These are phyloP conservation scores for Colletotrichum echinochloae DNA, from an alignment of 2,329 filamentous ascomycete species.

Conservation along the genomic window DNA sequence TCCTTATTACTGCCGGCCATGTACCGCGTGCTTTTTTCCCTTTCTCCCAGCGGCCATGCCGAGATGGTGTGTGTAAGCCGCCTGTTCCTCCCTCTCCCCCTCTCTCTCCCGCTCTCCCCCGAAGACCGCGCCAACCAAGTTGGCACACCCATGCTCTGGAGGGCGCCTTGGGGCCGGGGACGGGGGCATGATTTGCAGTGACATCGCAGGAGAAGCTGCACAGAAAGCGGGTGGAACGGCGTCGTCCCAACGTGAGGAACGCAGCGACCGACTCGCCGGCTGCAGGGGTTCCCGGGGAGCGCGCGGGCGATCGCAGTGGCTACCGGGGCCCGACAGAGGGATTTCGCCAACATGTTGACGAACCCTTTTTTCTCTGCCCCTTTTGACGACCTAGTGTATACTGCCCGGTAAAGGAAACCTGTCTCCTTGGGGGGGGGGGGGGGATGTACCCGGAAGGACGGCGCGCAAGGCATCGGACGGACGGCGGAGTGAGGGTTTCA, in stretches of 20 bases:
- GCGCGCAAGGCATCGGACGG: constrained; percentile 12
- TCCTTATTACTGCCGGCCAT: constrained; percentile 20
- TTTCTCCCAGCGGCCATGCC: constrained; percentile 18
- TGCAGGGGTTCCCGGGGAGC: constrained; percentile 2
- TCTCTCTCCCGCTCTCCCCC: background rate
- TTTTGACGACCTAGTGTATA: no score
- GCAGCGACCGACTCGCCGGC: constrained; percentile 28
- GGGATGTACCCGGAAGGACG: no score
- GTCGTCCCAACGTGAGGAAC: constrained; percentile 2
- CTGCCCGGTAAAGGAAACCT: no score
- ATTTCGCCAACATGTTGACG: background rate
- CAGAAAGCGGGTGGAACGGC: constrained; percentile 35
- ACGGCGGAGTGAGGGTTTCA: constrained; percentile 21
- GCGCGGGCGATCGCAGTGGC: background rate
- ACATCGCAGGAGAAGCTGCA: constrained; percentile 28
- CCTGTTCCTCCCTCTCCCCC: background rate
- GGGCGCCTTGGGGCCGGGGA: background rate
- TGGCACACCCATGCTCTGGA: constrained; percentile 5
- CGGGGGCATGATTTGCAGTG: constrained; percentile 28
- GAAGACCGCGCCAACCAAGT: background rate
- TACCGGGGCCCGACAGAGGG: background rate
- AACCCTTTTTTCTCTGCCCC: no score
- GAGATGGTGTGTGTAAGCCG: constrained; percentile 23
- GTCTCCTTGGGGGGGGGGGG: no score
- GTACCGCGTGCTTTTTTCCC: constrained; percentile 8